Evolutionary conservation across 768 basidiomycete species (phyloP).

Genomic region (Lentinula edodes): DNA sequence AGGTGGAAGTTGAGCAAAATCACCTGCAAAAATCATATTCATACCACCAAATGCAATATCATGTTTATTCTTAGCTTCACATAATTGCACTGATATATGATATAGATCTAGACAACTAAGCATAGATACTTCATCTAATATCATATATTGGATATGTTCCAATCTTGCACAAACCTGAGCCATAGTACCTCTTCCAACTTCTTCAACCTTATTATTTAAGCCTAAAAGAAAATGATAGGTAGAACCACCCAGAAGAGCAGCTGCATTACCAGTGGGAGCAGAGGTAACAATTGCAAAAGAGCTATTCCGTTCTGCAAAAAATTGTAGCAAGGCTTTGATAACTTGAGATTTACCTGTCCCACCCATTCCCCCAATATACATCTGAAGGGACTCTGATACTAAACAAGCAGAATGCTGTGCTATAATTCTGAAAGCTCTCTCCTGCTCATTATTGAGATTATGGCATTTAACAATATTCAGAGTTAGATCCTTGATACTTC

Average conservation of each 20-base stretch:
- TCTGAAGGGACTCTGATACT: neutral
- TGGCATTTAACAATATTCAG: constrained; percentile 8
- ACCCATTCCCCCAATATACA: constrained; percentile 16
- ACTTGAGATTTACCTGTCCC: constrained; percentile 16
- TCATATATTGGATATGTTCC: constrained; percentile 20
- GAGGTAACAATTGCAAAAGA: neutral
- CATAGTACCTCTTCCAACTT: neutral
- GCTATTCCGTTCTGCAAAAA: constrained; percentile 1
- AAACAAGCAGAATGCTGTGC: too few species aligned
- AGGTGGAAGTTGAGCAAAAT: constrained; percentile 30
- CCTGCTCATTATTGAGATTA: constrained; percentile 11
- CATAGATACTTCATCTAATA: constrained; percentile 15
- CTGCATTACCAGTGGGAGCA: constrained; percentile 16
- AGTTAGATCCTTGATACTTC: neutral
- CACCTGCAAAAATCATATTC: constrained; percentile 28
- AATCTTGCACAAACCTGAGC: constrained; percentile 7
- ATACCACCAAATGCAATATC: constrained; percentile 19
- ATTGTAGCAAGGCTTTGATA: constrained; percentile 10
- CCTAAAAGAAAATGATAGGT: constrained; percentile 21
- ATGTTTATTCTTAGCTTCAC: neutral
- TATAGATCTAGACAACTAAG: constrained; percentile 20
- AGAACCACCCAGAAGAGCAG: constrained; percentile 15
- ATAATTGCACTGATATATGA: constrained; percentile 15
- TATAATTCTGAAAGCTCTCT: constrained; percentile 14
- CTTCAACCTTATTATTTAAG: constrained; percentile 8